Conservation (phyloP, 1,139 yeast genomes). For the Lodderomyces metapsilosis region DNA sequence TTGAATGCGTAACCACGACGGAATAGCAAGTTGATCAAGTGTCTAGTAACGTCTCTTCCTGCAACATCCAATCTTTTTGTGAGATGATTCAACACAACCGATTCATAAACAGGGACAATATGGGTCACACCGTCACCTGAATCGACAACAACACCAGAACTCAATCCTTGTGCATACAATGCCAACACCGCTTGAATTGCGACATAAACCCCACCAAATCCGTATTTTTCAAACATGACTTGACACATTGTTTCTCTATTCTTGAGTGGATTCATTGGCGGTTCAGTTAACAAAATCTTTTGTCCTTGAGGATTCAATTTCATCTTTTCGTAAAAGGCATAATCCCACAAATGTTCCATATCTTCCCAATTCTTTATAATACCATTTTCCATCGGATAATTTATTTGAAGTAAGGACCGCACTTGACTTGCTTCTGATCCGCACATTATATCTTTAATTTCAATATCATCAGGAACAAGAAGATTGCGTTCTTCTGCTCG, state of each 20-base stretch:
- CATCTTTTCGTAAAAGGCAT: conserved; percentile 91
- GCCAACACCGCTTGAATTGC: conserved; percentile 98
- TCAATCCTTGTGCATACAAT: conserved; percentile 92
- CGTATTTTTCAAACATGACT: conserved; percentile 95
- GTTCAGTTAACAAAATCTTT: conserved; percentile 88
- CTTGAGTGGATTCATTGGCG: conserved; percentile 95
- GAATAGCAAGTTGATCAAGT: conserved; percentile 81
- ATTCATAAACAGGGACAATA: conserved; percentile 96
- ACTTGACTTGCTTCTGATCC: conserved; percentile 95
- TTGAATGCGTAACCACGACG: conserved; percentile 98
- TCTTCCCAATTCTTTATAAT: conserved; percentile 97
- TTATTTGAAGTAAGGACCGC: conserved; percentile 83
- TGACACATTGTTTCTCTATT: conserved; percentile 95
- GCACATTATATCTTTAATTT: conserved; percentile 92
- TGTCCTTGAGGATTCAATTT: conserved; percentile 70
- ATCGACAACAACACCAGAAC: conserved; percentile 98
- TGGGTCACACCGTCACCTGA: conserved; percentile 91
- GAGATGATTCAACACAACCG: conserved; percentile 89
- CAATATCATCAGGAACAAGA: conserved; percentile 55
- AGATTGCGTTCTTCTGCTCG: conserved; percentile 90
- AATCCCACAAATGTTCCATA: conserved; percentile 98
- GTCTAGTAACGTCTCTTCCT: conserved; percentile 96
- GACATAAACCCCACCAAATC: conserved; percentile 94
- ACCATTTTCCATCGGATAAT: conserved; percentile 99
- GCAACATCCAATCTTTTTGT: conserved; percentile 95